phyloP scores from a whole-genome alignment of 345 rosid species.

The Murraya paniculata region DNA sequence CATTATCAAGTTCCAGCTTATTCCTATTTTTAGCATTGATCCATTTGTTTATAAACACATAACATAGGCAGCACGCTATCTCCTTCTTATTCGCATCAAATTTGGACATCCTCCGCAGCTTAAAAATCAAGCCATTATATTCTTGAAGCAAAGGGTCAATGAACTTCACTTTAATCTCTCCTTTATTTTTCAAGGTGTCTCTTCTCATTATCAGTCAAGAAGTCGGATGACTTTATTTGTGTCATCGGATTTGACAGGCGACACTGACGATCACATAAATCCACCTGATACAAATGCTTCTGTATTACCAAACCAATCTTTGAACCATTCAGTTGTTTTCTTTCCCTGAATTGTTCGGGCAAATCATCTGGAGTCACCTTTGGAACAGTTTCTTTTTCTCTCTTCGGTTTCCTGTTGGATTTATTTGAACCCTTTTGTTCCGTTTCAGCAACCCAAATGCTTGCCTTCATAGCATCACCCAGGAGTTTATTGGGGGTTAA shows the following conservation, averaged over 20 bases:
- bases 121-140: background rate
- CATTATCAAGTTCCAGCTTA: background rate
- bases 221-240: background rate
- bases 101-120: background rate
- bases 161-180: background rate
- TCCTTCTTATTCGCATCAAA: background rate
- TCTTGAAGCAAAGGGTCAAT: background rate
- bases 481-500: too few relatives aligned
- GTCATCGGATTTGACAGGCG: background rate
- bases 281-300: background rate
- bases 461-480: background rate
- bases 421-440: background rate
- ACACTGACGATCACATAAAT: background rate
- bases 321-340: background rate
- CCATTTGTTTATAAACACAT: background rate
- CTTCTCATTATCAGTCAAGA: background rate
- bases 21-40: background rate
- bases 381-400: background rate
- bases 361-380: background rate
- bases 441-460: background rate
- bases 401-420: background rate
- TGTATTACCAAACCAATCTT: background rate
- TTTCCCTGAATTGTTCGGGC: background rate
- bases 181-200: background rate
- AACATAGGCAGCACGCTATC: background rate